Evolutionary conservation across 805 yeast species (phyloP), one percentile per base, ranked within the genome.

Genomic region (Starmerella etchellsii): DNA sequence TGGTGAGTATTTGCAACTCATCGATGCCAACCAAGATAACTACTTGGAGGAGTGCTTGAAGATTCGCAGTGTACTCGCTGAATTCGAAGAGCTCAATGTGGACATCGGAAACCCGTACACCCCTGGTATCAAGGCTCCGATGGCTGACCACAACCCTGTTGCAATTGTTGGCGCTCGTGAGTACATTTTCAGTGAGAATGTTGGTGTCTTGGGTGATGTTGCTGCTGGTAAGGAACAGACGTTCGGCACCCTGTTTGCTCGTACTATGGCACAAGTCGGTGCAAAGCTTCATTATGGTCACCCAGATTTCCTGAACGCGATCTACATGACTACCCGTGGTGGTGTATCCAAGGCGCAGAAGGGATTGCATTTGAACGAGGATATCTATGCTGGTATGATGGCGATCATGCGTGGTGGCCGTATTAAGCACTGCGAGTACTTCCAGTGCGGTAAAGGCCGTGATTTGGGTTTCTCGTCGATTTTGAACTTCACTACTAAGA

Each of bases 161-260:
- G 97, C 96, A 1, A 85, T 88, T 53, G 70, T 88, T 32, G 96
- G 97, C 32, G 95, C 96, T 1, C 73, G 97, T 53, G 97, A 88
- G 57, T 85, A 84, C 57, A 85, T 88, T 24, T 88, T 88, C 63
- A 81, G 94, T 2, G 96, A 87, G 61, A 81, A 81, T 55, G 76
- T 83, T 44, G 97, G 97, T 43, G 79, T 87, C 11, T 66, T 87
- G 31, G 97, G 96, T 36, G 96, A 87, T 62, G 82, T 87, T 51
- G 96, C 96, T 19, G 97, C 97, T 18, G 95, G 95, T 8, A 87
- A 87, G 60, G 97, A 87, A 57, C 95, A 88, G 62, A 87, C 97
- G 1, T 87, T 87, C 66, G 97, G 97, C 21, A 87, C 97, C 0
- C 65, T 88, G 54, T 87, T 88, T 67, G 94, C 96, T 1, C 70